phyloP scores from a whole-genome alignment of 2,329 filamentous ascomycete species.

The Rutstroemia sydowiana region DNA sequence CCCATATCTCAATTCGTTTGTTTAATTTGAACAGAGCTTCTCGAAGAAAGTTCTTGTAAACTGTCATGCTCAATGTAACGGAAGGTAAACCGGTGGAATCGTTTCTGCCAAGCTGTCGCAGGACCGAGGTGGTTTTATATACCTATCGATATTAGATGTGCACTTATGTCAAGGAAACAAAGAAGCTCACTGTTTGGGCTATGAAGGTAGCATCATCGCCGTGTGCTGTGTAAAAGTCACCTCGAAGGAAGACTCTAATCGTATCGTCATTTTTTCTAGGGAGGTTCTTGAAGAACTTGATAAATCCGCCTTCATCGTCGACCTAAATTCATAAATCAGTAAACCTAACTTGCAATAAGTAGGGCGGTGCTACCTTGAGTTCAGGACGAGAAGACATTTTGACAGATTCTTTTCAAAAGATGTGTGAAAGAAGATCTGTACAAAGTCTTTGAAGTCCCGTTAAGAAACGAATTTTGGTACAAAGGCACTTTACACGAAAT shows the following conservation, averaged over 20 bases:
- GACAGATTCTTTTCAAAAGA: not conserved
- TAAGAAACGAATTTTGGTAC: not conserved
- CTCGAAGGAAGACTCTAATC: constrained; percentile 85
- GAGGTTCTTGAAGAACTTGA: constrained; percentile 89
- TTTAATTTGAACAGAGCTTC: constrained; percentile 89
- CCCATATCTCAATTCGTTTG: constrained; percentile 87
- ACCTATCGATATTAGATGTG: constrained; percentile 43
- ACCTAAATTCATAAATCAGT: constrained; percentile 46
- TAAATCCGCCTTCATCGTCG: constrained; percentile 95
- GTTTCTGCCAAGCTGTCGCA: constrained; percentile 79
- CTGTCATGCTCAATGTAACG: constrained; percentile 90
- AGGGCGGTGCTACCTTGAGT: constrained; percentile 48
- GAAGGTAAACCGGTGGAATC: constrained; percentile 82
- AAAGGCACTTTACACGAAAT: not conserved
- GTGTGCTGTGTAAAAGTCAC: constrained; percentile 94
- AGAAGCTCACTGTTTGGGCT: constrained; percentile 56
- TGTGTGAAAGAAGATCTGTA: not conserved
- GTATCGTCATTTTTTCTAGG: constrained; percentile 64
- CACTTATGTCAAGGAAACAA: not conserved
- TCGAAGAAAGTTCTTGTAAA: constrained; percentile 90
- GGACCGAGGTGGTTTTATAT: constrained; percentile 95
- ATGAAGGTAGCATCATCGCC: constrained; percentile 80
- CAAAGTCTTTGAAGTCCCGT: not conserved
- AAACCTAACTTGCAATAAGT: constrained; percentile 1
- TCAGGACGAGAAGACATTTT: constrained; percentile 66